Evolutionary conservation across 306 rosid genomes (phyloP), one percentile per base, ranked within the genome.

Genomic region (Carpinus fangiana): DNA sequence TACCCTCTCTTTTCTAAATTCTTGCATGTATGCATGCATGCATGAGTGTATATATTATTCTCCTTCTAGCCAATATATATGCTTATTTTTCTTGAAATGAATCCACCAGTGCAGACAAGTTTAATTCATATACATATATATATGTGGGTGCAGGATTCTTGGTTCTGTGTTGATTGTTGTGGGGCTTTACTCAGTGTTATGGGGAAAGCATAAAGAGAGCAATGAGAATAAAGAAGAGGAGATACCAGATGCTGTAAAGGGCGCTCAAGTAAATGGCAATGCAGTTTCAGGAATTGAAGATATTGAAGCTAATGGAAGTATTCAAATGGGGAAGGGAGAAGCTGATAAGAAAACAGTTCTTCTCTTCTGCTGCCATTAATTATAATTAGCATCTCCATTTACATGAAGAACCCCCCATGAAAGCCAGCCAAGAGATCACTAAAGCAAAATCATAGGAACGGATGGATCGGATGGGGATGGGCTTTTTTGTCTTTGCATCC

Each of bases 181-280:
- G 18, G 98, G 97, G 1, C 86, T 94, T 7, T 92, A 94, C 84
- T 82, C 96, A 46, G 97, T 92, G 21, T 86, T 94, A 1, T 94
- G 98, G 98, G 98, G 97, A 54, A 94, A 94, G 70, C 97, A 90
- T 89, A 94, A 86, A 70, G 97, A 94, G 52, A 76, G 31, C 66
- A 11, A 14, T 54, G 89, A 82, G 68, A 87, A 16, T 13, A 77
- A 81, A 74, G 82, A 71, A 68, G 83, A 75, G 68, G 87, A 88
- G 73, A 86, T 89, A 68, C 91, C 94, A 8, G 84, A 89, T 76
- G 90, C 78, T 0, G 20, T 89, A 46, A 94, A 94, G 76, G 86
- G 62, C 73, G 53, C 82, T 26, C 88, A 88, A 16, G 54, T 48
- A 47, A 80, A 56, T 64, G 76, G 45, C 8, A 78, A 53, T 71